Evolutionary conservation across 2,329 filamentous ascomycete species (phyloP), one percentile per base, ranked within the genome.

Genomic region (Orbilia brochopaga): DNA sequence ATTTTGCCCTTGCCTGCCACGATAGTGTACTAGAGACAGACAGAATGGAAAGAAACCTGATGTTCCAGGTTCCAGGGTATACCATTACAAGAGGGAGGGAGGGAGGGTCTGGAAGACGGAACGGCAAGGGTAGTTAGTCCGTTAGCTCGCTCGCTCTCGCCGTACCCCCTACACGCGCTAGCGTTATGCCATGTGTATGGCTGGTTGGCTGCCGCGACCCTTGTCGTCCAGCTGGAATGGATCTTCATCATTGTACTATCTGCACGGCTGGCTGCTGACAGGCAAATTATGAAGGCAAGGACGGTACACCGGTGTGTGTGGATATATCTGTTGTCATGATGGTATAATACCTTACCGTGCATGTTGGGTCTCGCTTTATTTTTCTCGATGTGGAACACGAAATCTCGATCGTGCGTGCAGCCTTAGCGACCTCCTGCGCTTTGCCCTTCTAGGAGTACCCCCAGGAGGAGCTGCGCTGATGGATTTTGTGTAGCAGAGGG

Each of bases 281-380:
- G 11, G 27, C 27, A 32, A 32, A 32, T 32, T 32, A 32, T 32
- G 27, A 32, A 4, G 27, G 3, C 8, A 32, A 32, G 8, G 27
- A 32, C 27, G 8, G 27, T n/a, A 30, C 40, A 50, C 56, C 63
- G 63, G 63, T 55, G 56, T 56, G 19, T 60, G 56, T 69, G 37
- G 35, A 23, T 59, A 48, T 55, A 55, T 32, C 19, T 55, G 23
- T 46, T 58, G 53, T 65, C 53, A n/a, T 30, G 27, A 56, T 52
- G 42, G 19, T 54, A 46, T 59, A 59, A 32, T 59, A 46, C 55
- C 37, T 42, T 48, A 32, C 8, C 8, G 27, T 32, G 27, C 27
- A 32, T 32, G 27, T 32, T 32, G 27, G 27, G 3, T 3, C 27
- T 32, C 27, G 27, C 27, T 32, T 32, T 32, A 32, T 32, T 32